phyloP scores from a whole-genome alignment of 371 early-diverging fungal genomes.

The Mortierella sp. region DNA sequence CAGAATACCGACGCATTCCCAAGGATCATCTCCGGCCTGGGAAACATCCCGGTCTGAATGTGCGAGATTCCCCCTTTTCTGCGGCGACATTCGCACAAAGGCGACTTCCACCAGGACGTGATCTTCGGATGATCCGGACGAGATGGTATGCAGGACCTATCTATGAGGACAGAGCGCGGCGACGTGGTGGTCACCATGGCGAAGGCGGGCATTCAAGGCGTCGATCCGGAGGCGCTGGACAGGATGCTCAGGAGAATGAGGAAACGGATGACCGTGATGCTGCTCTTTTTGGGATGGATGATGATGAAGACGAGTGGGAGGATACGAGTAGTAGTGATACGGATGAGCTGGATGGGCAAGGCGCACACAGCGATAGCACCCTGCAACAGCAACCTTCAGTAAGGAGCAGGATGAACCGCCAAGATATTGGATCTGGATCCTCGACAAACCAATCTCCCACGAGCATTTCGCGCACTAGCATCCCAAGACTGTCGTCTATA shows the following conservation, averaged over 20 bases:
- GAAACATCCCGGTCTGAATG: constrained; percentile 32
- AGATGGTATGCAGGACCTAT: constrained; percentile 53
- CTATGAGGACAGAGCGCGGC: constrained; percentile 33
- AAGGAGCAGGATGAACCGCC: not conserved
- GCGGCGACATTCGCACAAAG: constrained; percentile 19
- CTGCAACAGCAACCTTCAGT: not conserved
- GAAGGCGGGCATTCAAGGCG: constrained; percentile 7
- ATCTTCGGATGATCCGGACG: constrained; percentile 35
- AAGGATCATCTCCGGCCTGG: constrained; percentile 47
- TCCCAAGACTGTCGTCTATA: not conserved
- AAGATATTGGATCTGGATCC: not conserved
- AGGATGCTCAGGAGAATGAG: constrained; percentile 14
- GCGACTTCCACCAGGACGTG: constrained; percentile 22
- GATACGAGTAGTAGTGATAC: constrained; percentile 24
- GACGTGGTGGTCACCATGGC: constrained; percentile 18
- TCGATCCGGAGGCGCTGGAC: constrained; percentile 10
- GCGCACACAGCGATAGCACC: not conserved
- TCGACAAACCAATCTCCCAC: not conserved
- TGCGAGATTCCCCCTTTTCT: constrained; percentile 36
- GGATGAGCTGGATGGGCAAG: constrained; percentile 2
- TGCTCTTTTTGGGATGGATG: constrained; percentile 48
- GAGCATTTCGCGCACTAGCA: not conserved
- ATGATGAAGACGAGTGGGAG: constrained; percentile 42
- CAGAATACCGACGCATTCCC: constrained; percentile 36
- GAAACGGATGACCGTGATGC: constrained; percentile 38